Percentiles rank a stretch among this genome's conserved stretches.
phyloP scores from a whole-genome alignment of 495 filamentous ascomycete species.

The Cercophora samala region DNA sequence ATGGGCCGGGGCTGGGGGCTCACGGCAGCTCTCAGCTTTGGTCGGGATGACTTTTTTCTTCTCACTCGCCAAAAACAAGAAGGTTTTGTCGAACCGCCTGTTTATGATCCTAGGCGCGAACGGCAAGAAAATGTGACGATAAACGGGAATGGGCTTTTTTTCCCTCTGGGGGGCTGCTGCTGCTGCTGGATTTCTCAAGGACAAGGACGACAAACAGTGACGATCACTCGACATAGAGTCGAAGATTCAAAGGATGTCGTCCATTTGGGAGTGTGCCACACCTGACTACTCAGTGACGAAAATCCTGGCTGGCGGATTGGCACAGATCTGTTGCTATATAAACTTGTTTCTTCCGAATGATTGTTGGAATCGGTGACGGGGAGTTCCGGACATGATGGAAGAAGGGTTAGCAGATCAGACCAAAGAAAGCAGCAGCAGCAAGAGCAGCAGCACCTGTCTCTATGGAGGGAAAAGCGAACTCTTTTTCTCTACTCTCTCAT shows the following conservation, averaged over 20 bases:
- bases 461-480: not conserved
- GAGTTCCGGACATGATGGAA: not conserved
- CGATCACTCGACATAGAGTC: not conserved
- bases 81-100: constrained; percentile 16
- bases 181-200: not conserved
- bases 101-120: constrained; percentile 25
- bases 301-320: not conserved
- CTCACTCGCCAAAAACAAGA: not conserved
- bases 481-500: constrained; percentile 15
- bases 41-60: constrained; percentile 23
- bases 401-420: not conserved
- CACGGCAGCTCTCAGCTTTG: not conserved
- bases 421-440: not conserved
- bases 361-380: constrained; percentile 1
- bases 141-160: not conserved
- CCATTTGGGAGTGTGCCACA: not conserved
- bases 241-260: not conserved
- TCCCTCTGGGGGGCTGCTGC: not conserved
- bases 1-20: not conserved
- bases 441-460: not conserved
- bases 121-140: constrained; percentile 2
- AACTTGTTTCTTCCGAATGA: not conserved
- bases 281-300: not conserved
- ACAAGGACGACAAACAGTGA: not conserved
- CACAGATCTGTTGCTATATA: not conserved